Conservation (phyloP, 768 basidiomycete genomes). For the Sporobolomyces pararoseus region DNA sequence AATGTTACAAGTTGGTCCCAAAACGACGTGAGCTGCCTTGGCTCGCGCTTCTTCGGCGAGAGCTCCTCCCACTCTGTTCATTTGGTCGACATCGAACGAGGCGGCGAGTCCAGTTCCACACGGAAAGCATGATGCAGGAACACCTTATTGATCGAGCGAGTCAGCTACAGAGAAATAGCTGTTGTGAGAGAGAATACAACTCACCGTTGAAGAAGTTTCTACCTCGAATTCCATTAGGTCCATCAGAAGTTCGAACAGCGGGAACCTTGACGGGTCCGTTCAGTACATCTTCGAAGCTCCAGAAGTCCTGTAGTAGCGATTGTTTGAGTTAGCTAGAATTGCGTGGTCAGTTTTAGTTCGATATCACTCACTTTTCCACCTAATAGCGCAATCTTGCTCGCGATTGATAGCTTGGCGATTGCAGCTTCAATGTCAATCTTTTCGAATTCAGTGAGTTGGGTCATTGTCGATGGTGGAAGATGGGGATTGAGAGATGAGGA, state of each 20-base stretch:
- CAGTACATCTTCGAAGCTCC: slow-evolving; percentile 32
- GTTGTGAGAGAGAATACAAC: not conserved
- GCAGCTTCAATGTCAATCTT: slow-evolving; percentile 31
- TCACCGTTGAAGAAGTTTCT: slow-evolving; percentile 34
- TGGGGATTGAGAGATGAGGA: not conserved
- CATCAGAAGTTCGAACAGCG: slow-evolving; percentile 23
- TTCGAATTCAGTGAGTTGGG: not conserved
- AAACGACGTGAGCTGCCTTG: slow-evolving; percentile 50
- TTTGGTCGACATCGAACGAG: slow-evolving; percentile 59
- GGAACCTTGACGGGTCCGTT: slow-evolving; percentile 28
- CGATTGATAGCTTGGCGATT: slow-evolving; percentile 20
- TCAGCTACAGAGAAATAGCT: not conserved
- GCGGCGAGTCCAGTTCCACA: slow-evolving; percentile 60
- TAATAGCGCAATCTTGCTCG: slow-evolving; percentile 39
- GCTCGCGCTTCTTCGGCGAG: slow-evolving; percentile 59
- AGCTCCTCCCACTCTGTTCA: slow-evolving; percentile 51
- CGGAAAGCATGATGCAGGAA: slow-evolving; percentile 59
- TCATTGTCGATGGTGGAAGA: not conserved
- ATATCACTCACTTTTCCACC: slow-evolving; percentile 36
- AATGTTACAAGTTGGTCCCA: slow-evolving; percentile 49
- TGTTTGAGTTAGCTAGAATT: not conserved
- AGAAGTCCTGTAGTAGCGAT: slow-evolving; percentile 25
- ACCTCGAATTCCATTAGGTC: slow-evolving; percentile 40
- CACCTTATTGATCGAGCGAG: not conserved
- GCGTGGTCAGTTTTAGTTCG: not conserved